Base-by-base conservation (phyloP, 2,329 filamentous ascomycete genomes). In the Delphinella strobiligena region DNA sequence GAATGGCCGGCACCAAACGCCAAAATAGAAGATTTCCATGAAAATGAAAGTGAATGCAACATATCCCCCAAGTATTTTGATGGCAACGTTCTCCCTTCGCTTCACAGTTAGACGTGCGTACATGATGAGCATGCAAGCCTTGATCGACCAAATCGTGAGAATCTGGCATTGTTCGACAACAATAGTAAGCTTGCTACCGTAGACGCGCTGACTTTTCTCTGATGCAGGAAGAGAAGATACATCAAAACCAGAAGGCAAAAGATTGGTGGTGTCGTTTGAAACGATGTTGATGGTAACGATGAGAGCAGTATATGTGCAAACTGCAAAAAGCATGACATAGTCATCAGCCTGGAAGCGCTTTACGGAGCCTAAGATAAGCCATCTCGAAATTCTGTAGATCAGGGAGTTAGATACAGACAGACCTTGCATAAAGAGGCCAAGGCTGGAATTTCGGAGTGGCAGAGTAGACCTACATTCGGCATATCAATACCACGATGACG, bases 311-410 rank as follows among this genome's bases (percentile, higher is more conserved):
- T 75, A 70, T 35, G 58, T 58, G 10, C 57, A 59, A 45, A 69
- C 56, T 5, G 68, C 64, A 40, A 74, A 59, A 7, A 69, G 31
- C 71, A 77, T 77, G 17, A 73, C 56, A 49, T 67, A 75, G 50
- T 78, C 74, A 47, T 78, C 74, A 18, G 66, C 49, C 48, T 72
- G 68, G n/a, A 74, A 63, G 5, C 60, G 60, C 31, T 55, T 61
- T 47, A 65, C 55, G 30, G 66, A 63, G 12, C 68, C 62, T 19
- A 75, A 60, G 8, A 63, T 55, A 27, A 68, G 56, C 15, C 54
- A 57, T 22, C 66, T 60, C 9, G 67, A 68, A 22, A 62, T 56
- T 27, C 63, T 67, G 37, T 5, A 31, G 39, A 44, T 33, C 34
- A 38, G 31, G 14, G 19, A 27, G 29, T 37, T n/a, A n/a, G n/a